Evolutionary conservation across 345 rosid species (phyloP), one percentile per base, ranked within the genome.

Genomic region (Melaleuca alternifolia): DNA sequence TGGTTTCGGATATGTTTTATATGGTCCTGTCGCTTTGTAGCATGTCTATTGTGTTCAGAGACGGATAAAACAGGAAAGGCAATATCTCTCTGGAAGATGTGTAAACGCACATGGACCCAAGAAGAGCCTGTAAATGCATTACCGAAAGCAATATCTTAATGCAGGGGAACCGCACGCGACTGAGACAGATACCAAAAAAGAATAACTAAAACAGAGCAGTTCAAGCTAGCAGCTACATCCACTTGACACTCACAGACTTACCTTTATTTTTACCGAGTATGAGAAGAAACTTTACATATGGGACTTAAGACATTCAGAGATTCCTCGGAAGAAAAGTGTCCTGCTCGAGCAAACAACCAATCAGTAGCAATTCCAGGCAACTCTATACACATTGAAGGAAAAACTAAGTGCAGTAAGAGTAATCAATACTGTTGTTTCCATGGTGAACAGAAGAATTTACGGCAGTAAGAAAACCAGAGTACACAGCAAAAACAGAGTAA

Each of bases 301-400:
- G n/a, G 65, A 26, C 65, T 57, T 11, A 14, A 57, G 65, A 57
- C 10, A 28, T 57, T 57, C n/a, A 24, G 30, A 26, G 62, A 14
- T 57, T 24, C 6, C n/a, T 24, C 15, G 1, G 3, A 57, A 26
- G 65, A 57, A 1, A 57, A 26, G 65, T 26, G 65, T 92, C 98
- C 96, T 94, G 92, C 88, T 86, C 85, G 50, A 61, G 20, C 76
- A 48, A 82, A 50, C 46, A 37, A 10, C 48, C 0, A 6, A 52
- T 85, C 7, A 85, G 51, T 33, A 3, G 37, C 44, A 10, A n/a
- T 65, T 28, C 3, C 5, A 51, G 7, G 54, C 61, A 41, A 14
- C 50, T 57, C 33, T 14, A 10, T 26, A 5, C 21, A 28, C 33
- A 75, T 11, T n/a, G 48, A 41, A 26, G 7, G 54, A 24, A 51